Evolutionary conservation across 2,329 filamentous ascomycete genomes (phyloP).

Genomic region (Aotearoamyces nothofagi): DNA sequence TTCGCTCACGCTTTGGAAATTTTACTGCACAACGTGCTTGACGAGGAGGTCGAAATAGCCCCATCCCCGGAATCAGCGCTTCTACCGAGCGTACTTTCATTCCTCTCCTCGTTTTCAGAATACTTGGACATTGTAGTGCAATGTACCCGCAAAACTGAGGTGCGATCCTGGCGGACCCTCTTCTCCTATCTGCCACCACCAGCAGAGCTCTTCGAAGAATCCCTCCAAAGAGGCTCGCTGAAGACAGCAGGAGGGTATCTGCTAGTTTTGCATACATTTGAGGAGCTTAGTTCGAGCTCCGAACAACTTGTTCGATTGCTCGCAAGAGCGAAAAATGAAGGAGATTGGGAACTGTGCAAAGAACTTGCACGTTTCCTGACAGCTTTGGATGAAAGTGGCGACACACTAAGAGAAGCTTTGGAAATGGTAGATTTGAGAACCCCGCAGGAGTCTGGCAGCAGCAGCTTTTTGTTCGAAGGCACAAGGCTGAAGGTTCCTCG

Average conservation of each 20-base stretch:
- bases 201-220: constrained; percentile 86
- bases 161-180: constrained; percentile 85
- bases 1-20: constrained; percentile 89
- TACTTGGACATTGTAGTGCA: constrained; percentile 94
- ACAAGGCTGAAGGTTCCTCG: constrained; percentile 18
- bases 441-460: constrained; percentile 17
- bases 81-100: constrained; percentile 45
- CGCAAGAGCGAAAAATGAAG: constrained; percentile 63
- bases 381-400: constrained; percentile 75
- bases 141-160: constrained; percentile 93
- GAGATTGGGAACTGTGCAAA: constrained; percentile 91
- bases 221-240: constrained; percentile 65
- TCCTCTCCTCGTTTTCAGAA: constrained; percentile 58
- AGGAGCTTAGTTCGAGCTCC: constrained; percentile 52
- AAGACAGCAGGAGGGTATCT: constrained; percentile 95
- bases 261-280: constrained; percentile 78
- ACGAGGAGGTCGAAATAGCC: constrained; percentile 76
- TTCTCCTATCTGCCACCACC: constrained; percentile 86
- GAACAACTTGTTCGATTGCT: constrained; percentile 73
- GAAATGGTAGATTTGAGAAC: constrained; percentile 38
- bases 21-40: constrained; percentile 79
- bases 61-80: constrained; percentile 48
- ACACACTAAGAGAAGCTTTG: constrained; percentile 60
- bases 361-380: constrained; percentile 91
- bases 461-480: constrained; percentile 24